phyloP scores from a whole-genome alignment of 129 eudicot genomes.

The Helichrysum umbraculigerum region DNA sequence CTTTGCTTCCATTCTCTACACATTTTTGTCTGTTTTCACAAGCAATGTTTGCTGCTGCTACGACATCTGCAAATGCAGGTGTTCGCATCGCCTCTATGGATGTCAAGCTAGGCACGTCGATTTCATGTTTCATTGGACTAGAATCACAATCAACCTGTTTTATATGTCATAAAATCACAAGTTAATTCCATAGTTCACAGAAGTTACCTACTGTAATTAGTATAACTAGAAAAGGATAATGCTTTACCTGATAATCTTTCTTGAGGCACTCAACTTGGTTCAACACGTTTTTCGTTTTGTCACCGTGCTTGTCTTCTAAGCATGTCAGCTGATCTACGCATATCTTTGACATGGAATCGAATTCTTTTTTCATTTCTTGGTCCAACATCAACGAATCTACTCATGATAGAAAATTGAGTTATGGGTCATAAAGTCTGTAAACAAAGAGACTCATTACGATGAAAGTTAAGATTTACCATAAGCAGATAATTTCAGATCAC shows the following conservation, averaged over 20 bases:
- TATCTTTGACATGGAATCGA: conserved; percentile 43
- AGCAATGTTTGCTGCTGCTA: conserved; percentile 24
- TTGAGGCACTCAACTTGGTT: conserved; percentile 55
- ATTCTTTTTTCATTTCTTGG: conserved; percentile 44
- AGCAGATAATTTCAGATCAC: conserved; percentile 37
- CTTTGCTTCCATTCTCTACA: conserved; percentile 40
- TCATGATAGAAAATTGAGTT: conserved; percentile 5
- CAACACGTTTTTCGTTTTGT: conserved; percentile 41
- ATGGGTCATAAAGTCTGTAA: neutral
- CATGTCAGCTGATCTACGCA: conserved; percentile 57
- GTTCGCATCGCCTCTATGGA: conserved; percentile 75
- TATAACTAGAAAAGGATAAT: neutral
- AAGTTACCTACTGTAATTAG: neutral
- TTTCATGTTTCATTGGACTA: conserved; percentile 45
- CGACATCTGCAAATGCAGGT: conserved; percentile 34
- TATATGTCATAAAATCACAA: conserved; percentile 2
- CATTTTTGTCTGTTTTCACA: conserved; percentile 35
- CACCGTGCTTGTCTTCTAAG: conserved; percentile 42
- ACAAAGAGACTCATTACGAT: neutral
- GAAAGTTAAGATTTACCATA: conserved; percentile 46
- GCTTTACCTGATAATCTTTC: conserved; percentile 71
- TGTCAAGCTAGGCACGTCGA: conserved; percentile 66
- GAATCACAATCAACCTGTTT: conserved; percentile 61
- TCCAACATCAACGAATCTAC: conserved; percentile 65
- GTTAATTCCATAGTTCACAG: neutral